Base-by-base conservation (phyloP, 2,329 filamentous ascomycete species). In the Colletotrichum tropicicola region DNA sequence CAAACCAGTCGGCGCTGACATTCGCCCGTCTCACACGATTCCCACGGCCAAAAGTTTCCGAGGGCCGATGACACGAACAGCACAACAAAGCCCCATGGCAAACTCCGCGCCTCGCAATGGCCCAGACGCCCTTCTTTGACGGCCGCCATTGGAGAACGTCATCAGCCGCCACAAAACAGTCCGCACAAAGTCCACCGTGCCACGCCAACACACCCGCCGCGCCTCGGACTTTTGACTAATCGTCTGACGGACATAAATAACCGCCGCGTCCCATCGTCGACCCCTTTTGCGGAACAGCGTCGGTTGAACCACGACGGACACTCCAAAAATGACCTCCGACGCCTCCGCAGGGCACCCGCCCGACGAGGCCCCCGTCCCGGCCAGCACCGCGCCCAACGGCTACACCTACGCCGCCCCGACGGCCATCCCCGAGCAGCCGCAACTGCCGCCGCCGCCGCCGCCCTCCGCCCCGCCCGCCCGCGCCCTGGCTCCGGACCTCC, bases 401-500 rank as follows among this genome's bases (percentile, higher is more conserved):
- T 27, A 30, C 41, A 37, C 48, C 5, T 54, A 65, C 49, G 32
- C 28, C 43, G 17, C 60, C 56, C 25, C 39, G 57, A 17, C 35
- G 19, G 2, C n/a, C n/a, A n/a, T n/a, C n/a, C n/a, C n/a, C n/a
- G n/a, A n/a, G n/a, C n/a, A n/a, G n/a, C n/a, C n/a, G n/a, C n/a
- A n/a, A 39, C 9, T 15, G 32, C 32, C 44, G 12, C 25, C 27
- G 13, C 19, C 30, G 2, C 25, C 35, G 12, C 37, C n/a, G 25
- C 8, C 28, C 7, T 21, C 41, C 15, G 8, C 54, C 21, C 49
- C 35, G n/a, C 30, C 25, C 25, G 45, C 68, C 5, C 75, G 81
- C 23, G 78, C 75, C 23, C 70, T 83, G 5, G 80, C 78, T 0
- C 81, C 81, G 3, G 81, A 83, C 60, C 72, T 83, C 15, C 72